Conservation (phyloP, 2,329 filamentous ascomycete genomes). For the Diaporthe sp. region DNA sequence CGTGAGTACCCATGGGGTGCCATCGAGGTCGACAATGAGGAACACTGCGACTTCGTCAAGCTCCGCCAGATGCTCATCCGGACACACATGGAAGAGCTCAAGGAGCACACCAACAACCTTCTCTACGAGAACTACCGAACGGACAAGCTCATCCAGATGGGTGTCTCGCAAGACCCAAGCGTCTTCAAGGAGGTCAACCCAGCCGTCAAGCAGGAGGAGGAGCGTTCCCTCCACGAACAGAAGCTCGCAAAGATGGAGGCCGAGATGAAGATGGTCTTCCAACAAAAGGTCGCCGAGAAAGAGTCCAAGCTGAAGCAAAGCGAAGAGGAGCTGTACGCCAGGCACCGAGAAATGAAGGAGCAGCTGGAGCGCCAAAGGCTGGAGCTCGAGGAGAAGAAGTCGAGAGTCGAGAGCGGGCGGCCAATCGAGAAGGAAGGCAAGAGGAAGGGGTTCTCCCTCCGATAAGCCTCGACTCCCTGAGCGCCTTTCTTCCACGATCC, state of each 20-base stretch:
- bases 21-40: slow-evolving; percentile 99
- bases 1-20: slow-evolving; percentile 98
- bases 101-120: slow-evolving; percentile 99
- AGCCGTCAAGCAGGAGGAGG: slow-evolving; percentile 99
- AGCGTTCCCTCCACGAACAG: slow-evolving; percentile 97
- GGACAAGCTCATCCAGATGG: slow-evolving; percentile 98
- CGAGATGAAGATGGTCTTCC: slow-evolving; percentile 99
- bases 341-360: slow-evolving; percentile 99
- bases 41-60: slow-evolving; percentile 99
- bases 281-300: slow-evolving; percentile 99
- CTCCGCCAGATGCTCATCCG: slow-evolving; percentile 99
- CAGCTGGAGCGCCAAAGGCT: slow-evolving; percentile 94
- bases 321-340: slow-evolving; percentile 97
- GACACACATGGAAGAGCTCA: slow-evolving; percentile 99
- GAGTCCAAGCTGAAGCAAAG: slow-evolving; percentile 99
- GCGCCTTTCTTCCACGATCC: slow-evolving; percentile 57
- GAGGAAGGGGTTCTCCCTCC: slow-evolving; percentile 99
- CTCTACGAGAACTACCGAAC: slow-evolving; percentile 99
- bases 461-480: slow-evolving; percentile 69
- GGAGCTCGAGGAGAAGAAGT: slow-evolving; percentile 99
- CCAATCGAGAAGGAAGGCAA: slow-evolving; percentile 98
- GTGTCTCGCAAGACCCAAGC: slow-evolving; percentile 96
- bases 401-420: slow-evolving; percentile 92
- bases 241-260: slow-evolving; percentile 99
- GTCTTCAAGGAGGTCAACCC: slow-evolving; percentile 99